These are phyloP conservation scores for Priceomyces fermenticarens DNA, from an alignment of 805 yeast genomes.

Conservation along the genomic window DNA sequence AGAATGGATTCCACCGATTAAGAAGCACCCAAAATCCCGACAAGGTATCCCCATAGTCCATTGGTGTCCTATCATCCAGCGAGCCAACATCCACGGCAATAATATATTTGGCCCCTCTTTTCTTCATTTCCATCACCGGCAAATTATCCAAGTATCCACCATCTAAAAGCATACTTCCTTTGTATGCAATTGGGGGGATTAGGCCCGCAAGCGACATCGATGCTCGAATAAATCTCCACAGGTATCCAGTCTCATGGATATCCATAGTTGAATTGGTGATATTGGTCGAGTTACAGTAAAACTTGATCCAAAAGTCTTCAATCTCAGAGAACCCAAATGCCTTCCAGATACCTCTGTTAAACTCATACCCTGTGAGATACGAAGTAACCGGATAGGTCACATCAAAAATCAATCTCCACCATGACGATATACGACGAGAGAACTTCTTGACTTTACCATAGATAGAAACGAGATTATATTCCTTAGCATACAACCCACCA, in stretches of 20 bases:
- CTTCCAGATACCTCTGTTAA: slow-evolving; percentile 97
- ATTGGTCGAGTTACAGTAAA: slow-evolving; percentile 88
- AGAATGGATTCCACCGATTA: slow-evolving; percentile 87
- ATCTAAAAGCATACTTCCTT: slow-evolving; percentile 90
- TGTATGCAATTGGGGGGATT: slow-evolving; percentile 81
- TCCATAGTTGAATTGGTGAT: slow-evolving; percentile 95
- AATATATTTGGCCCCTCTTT: slow-evolving; percentile 79
- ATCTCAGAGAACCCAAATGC: slow-evolving; percentile 87
- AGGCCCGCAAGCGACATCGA: slow-evolving; percentile 96
- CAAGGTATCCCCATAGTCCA: slow-evolving; percentile 88
- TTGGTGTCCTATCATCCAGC: slow-evolving; percentile 84
- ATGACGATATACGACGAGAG: slow-evolving; percentile 72
- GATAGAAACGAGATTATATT: slow-evolving; percentile 85
- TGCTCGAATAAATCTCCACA: slow-evolving; percentile 94
- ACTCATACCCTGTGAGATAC: slow-evolving; percentile 95
- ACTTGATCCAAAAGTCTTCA: slow-evolving; percentile 94
- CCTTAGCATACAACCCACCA: slow-evolving; percentile 92
- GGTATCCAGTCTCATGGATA: slow-evolving; percentile 85
- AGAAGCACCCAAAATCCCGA: slow-evolving; percentile 90
- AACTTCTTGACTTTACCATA: slow-evolving; percentile 88
- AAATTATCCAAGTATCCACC: slow-evolving; percentile 95
- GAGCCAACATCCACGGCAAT: slow-evolving; percentile 97
- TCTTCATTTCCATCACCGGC: slow-evolving; percentile 90
- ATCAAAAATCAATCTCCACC: slow-evolving; percentile 84
- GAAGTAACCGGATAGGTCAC: slow-evolving; percentile 92